Conservation (phyloP, 148 eudicot species). For the Linanthus parryae region DNA sequence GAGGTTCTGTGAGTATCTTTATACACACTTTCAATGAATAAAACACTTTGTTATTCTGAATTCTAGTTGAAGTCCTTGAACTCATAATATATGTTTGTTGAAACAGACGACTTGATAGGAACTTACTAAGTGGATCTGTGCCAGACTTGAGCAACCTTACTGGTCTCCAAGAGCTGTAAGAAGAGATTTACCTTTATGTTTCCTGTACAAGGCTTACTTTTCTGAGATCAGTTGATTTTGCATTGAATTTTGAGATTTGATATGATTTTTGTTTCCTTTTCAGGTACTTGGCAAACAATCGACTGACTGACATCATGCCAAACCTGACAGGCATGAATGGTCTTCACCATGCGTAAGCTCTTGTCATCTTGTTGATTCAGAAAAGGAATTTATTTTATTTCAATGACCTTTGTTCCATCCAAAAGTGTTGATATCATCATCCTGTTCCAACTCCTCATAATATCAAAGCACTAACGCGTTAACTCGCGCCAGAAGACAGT, state of each 20-base stretch:
- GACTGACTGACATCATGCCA: conserved; percentile 55
- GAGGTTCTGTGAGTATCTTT: conserved; percentile 63
- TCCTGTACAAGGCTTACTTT: no score
- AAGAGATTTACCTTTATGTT: no score
- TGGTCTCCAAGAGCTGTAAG: conserved; percentile 63
- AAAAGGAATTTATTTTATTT: no score
- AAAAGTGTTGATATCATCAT: no score
- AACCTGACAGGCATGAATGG: conserved; percentile 55
- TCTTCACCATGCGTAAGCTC: conserved; percentile 60
- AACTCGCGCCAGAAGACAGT: no score
- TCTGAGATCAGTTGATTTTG: not conserved
- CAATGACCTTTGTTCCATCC: no score
- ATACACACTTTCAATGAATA: not conserved
- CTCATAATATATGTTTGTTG: conserved; percentile 10
- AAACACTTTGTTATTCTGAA: not conserved
- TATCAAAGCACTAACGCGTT: no score
- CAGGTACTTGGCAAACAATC: conserved; percentile 73
- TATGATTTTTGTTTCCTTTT: conserved; percentile 5
- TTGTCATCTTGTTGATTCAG: no score
- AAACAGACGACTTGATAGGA: conserved; percentile 73
- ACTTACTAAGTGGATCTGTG: conserved; percentile 43
- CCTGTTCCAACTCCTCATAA: no score
- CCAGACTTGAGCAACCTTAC: conserved; percentile 57
- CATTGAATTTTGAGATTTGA: not conserved
- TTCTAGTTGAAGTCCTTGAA: not conserved